A percentile compares a stretch with the other conserved stretches of the same genome.
These are phyloP conservation scores for Torulaspora franciscae DNA, from an alignment of 805 yeast species.

Conservation along the genomic window DNA sequence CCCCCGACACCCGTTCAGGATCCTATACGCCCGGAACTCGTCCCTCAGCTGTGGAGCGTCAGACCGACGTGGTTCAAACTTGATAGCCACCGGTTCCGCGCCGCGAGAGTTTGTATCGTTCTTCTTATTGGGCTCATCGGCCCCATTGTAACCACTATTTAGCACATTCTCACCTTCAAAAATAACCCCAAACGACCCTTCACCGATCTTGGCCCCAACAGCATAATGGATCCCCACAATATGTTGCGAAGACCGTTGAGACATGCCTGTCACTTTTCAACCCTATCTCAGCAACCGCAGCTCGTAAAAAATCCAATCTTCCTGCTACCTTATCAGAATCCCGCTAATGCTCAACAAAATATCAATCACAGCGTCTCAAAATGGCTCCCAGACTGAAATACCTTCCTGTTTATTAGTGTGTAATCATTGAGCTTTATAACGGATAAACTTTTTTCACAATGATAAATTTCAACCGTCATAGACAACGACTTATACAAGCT, in stretches of 20 bases:
- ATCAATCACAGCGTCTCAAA: background rate
- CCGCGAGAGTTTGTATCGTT: slow-evolving; percentile 8
- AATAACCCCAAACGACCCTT: slow-evolving; percentile 81
- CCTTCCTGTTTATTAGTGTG: background rate
- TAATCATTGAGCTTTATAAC: background rate
- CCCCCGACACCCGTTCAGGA: slow-evolving; percentile 61
- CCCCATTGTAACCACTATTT: slow-evolving; percentile 39
- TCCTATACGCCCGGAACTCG: slow-evolving; percentile 74
- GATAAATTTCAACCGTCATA: background rate
- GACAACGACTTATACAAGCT: background rate
- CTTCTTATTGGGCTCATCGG: slow-evolving; percentile 9
- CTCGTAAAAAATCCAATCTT: background rate
- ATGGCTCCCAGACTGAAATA: background rate
- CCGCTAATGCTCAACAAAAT: background rate
- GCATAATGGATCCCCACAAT: slow-evolving; percentile 60
- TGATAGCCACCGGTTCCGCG: slow-evolving; percentile 57
- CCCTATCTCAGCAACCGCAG: background rate
- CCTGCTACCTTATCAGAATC: background rate
- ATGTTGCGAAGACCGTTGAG: slow-evolving; percentile 29
- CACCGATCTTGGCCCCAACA: slow-evolving; percentile 80
- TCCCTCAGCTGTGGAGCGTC: slow-evolving; percentile 83
- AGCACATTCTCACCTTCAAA: slow-evolving; percentile 75
- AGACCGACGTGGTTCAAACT: slow-evolving; percentile 73
- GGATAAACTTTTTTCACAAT: slow-evolving; percentile 5
- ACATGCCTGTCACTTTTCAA: slow-evolving; percentile 6